Evolutionary conservation across 495 filamentous ascomycete genomes (phyloP).

Genomic region (Trichoderma erinaceum): DNA sequence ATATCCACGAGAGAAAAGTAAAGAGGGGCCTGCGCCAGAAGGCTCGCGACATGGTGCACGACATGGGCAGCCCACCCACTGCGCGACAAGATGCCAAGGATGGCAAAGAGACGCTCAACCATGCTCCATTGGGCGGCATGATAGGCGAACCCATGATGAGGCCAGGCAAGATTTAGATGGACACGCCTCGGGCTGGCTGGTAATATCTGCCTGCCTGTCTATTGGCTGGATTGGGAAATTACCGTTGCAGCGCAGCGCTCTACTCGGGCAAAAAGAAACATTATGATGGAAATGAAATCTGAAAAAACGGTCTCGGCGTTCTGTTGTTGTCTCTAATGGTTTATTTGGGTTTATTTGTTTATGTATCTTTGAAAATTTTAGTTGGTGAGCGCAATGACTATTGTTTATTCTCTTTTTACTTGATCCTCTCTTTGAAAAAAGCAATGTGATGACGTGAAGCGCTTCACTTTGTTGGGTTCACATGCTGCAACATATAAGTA

Average conservation of each 20-base stretch:
- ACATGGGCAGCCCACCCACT: slow-evolving; percentile 4
- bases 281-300: slow-evolving; percentile 1
- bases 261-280: neutral
- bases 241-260: neutral
- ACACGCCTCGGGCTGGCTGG: neutral
- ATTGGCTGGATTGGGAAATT: neutral
- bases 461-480: too few relatives aligned
- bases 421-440: too few relatives aligned
- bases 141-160: neutral
- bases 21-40: slow-evolving; percentile 10
- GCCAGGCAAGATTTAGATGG: slow-evolving; percentile 1
- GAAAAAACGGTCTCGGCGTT: slow-evolving; percentile 11
- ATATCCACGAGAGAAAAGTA: neutral
- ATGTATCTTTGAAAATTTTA: neutral
- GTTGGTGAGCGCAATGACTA: too few relatives aligned
- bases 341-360: neutral
- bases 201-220: neutral
- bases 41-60: slow-evolving; percentile 10
- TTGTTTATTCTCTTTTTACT: too few relatives aligned
- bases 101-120: neutral
- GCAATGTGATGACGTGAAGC: too few relatives aligned
- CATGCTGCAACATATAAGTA: too few relatives aligned
- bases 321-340: neutral
- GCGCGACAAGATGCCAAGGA: slow-evolving; percentile 8
- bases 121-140: slow-evolving; percentile 3